Evolutionary conservation across 2,329 filamentous ascomycete genomes (phyloP), one percentile per base, ranked within the genome.

Genomic region (Pyricularia sp.): DNA sequence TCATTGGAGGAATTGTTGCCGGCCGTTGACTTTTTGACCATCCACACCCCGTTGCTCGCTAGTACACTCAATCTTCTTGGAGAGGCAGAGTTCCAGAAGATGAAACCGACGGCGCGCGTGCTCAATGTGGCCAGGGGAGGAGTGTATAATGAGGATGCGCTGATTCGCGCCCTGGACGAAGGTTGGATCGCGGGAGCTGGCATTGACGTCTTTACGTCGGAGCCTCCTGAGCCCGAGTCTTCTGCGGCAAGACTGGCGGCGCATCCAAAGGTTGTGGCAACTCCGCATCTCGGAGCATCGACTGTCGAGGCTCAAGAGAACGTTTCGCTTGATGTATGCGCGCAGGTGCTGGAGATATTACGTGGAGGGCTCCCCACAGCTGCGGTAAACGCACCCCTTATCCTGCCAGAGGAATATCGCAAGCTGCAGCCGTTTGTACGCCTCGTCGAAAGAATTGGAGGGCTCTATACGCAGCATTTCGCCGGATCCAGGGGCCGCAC

Each of bases 291-390:
- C 0, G 92, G 92, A 9, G 92, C 92, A 0, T 92, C 89, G 0
- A 95, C 92, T 0, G 85, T 91, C 42, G 92, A 95, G 82, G 92
- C 92, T 0, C 92, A 95, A 77, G 91, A 94, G 75, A 94, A 93
- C 58, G 58, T 82, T 79, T 1, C 78, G 64, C 67, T 78, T 72
- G 0, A 81, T 75, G 26, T 75, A 72, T 2, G 76, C 71, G 17
- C 72, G 70, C 1, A 77, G 79, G 3, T 94, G 14, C 83, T 91
- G 0, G 85, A 89, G 69, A 92, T 94, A 61, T 81, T 95, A 2
- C 82, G 83, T 0, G 92, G 92, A 3, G 89, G 90, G 0, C 82
- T 94, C 1, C 92, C 92, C 0, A 91, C 90, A 1, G 88, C 85
- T 25, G 91, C 92, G 5, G 92, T 94, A 75, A 94, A 95, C 72